A percentile compares a stretch with the other conserved stretches of the same genome.
phyloP scores from a whole-genome alignment of 495 filamentous ascomycete genomes.

The Aspergillus bridgeri region DNA sequence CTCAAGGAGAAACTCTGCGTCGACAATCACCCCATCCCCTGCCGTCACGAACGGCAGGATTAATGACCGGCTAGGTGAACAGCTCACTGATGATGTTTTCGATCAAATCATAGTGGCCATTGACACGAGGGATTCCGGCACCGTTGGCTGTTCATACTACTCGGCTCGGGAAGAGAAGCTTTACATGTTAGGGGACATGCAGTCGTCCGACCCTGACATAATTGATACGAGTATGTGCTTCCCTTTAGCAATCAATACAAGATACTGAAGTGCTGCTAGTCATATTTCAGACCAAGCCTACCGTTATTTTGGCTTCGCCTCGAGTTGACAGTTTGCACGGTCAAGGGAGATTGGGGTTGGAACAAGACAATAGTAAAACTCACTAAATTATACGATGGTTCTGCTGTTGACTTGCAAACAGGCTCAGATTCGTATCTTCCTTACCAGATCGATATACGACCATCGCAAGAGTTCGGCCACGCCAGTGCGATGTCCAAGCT shows the following conservation, averaged over 20 bases:
- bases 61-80: neutral
- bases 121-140: conserved; percentile 67
- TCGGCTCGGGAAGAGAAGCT: conserved; percentile 68
- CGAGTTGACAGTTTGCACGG: conserved; percentile 57
- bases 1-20: conserved; percentile 6
- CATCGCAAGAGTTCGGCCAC: conserved; percentile 74
- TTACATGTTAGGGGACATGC: conserved; percentile 78
- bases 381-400: neutral
- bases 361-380: conserved; percentile 27
- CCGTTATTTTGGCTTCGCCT: conserved; percentile 70
- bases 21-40: conserved; percentile 3
- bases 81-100: conserved; percentile 49
- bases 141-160: conserved; percentile 87
- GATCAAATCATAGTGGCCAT: conserved; percentile 83
- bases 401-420: conserved; percentile 7
- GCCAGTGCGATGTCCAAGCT: conserved; percentile 67
- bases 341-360: conserved; percentile 18
- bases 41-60: neutral
- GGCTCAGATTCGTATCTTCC: conserved; percentile 48
- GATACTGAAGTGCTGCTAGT: conserved; percentile 41
- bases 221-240: conserved; percentile 61
- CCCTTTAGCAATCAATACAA: neutral
- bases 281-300: conserved; percentile 74
- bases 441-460: conserved; percentile 70
- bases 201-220: conserved; percentile 63